These are phyloP conservation scores for Backusella westeae DNA, from an alignment of 192 early-diverging fungal genomes.

Conservation along the genomic window DNA sequence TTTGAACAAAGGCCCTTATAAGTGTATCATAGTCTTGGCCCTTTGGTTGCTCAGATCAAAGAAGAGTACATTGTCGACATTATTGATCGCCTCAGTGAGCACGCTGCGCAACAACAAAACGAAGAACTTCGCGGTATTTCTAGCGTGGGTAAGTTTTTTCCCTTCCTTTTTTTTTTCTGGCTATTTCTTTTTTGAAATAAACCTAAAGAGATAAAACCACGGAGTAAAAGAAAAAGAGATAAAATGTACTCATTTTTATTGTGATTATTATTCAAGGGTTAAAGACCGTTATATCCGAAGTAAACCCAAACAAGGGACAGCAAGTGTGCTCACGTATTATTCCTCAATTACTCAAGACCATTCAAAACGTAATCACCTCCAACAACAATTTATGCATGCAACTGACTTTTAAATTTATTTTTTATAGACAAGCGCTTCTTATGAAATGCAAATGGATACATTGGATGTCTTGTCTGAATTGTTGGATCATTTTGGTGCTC, in stretches of 20 bases:
- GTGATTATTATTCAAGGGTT: conserved; percentile 23
- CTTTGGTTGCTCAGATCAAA: conserved; percentile 73
- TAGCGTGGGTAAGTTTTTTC: conserved; percentile 60
- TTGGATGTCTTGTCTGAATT: conserved; percentile 78
- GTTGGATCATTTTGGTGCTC: conserved; percentile 64
- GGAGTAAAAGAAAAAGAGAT: neutral
- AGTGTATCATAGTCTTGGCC: conserved; percentile 58
- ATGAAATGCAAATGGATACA: conserved; percentile 64
- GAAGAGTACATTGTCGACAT: conserved; percentile 67
- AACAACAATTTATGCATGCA: neutral
- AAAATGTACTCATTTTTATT: neutral
- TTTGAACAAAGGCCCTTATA: neutral
- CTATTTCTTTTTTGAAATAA: neutral
- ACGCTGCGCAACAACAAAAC: conserved; percentile 52
- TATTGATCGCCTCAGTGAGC: conserved; percentile 65
- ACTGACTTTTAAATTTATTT: neutral
- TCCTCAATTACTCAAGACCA: conserved; percentile 62
- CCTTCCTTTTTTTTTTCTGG: too few species aligned
- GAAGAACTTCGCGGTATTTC: conserved; percentile 81
- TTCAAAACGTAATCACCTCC: conserved; percentile 53
- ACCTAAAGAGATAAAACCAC: neutral
- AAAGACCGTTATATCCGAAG: conserved; percentile 78
- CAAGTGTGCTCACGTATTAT: conserved; percentile 63
- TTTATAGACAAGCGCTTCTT: conserved; percentile 39
- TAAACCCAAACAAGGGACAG: conserved; percentile 51